A percentile compares a stretch with the other conserved stretches of the same genome.
Evolutionary conservation across 208 protist genomes (phyloP).

Genomic region (Trypanosoma mega): DNA sequence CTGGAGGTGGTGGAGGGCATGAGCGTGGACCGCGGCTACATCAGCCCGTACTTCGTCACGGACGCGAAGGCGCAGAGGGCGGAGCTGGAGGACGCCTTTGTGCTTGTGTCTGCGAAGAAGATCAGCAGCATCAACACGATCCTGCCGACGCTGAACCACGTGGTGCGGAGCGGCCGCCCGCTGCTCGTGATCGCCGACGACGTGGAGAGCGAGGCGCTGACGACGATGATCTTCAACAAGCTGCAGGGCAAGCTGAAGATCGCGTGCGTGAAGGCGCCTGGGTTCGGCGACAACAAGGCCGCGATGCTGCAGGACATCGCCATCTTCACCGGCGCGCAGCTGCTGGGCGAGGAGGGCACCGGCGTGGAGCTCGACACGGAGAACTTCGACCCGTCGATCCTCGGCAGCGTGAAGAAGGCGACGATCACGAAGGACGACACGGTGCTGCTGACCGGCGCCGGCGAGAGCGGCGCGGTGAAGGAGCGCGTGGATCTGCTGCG

Average conservation of each 20-base stretch:
- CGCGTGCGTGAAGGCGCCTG: conserved; percentile 96
- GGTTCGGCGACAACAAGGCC: conserved; percentile 99
- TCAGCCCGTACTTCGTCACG: conserved; percentile 99
- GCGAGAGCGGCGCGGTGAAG: conserved; percentile 86
- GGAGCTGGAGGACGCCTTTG: conserved; percentile 95
- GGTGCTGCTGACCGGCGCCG: conserved; percentile 96
- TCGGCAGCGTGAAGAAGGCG: conserved; percentile 85
- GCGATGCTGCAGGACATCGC: conserved; percentile 98
- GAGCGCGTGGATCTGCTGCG: conserved; percentile 94
- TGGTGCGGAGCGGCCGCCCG: conserved; percentile 77
- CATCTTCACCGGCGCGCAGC: conserved; percentile 94
- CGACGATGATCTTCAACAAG: conserved; percentile 89
- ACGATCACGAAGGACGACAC: conserved; percentile 97
- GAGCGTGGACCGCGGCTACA: conserved; percentile 97
- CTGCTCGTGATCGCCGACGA: conserved; percentile 99
- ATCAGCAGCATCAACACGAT: conserved; percentile 91
- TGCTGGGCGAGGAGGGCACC: conserved; percentile 92
- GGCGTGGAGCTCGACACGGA: conserved; percentile 84
- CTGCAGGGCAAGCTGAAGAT: conserved; percentile 88
- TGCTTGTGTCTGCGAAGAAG: conserved; percentile 97
- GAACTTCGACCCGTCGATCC: conserved; percentile 69
- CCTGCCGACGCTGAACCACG: conserved; percentile 91
- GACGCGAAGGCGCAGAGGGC: conserved; percentile 96
- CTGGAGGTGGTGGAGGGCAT: conserved; percentile 98
- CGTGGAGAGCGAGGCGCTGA: conserved; percentile 97